phyloP scores from a whole-genome alignment of 306 rosid species.

The Canavalia gladiata region DNA sequence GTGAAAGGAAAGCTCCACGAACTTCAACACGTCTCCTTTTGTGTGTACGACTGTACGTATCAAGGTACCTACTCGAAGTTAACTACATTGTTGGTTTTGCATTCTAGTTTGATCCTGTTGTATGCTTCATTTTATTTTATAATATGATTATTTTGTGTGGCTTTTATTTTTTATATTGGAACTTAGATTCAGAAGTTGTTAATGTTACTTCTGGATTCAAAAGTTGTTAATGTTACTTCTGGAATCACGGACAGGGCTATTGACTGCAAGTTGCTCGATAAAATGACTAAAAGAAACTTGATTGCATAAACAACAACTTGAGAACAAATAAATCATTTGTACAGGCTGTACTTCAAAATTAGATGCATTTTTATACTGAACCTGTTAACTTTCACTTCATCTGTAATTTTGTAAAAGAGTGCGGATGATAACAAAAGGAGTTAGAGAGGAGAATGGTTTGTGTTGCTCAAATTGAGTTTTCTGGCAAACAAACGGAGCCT shows the following conservation, averaged over 20 bases:
- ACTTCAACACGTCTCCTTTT: background rate
- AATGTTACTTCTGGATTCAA: background rate
- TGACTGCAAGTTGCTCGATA: conserved; percentile 31
- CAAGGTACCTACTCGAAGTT: background rate
- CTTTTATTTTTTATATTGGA: background rate
- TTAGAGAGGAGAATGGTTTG: background rate
- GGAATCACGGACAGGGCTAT: background rate
- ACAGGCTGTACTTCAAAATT: background rate
- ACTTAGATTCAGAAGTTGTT: background rate
- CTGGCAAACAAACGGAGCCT: background rate
- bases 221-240: too few species aligned
- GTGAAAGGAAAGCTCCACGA: conserved; percentile 20
- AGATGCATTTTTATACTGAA: background rate
- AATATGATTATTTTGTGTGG: background rate
- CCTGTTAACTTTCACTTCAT: background rate
- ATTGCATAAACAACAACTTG: background rate
- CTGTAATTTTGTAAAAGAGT: background rate
- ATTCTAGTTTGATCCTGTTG: background rate
- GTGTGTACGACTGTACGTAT: background rate
- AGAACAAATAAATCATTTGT: background rate
- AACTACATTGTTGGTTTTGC: background rate
- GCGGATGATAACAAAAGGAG: background rate
- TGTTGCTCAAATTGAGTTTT: conserved; percentile 1
- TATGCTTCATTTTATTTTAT: background rate
- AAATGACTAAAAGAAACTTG: conserved; percentile 37